Base-by-base conservation (phyloP, 345 rosid genomes). In the Streptanthus diversifolius region DNA sequence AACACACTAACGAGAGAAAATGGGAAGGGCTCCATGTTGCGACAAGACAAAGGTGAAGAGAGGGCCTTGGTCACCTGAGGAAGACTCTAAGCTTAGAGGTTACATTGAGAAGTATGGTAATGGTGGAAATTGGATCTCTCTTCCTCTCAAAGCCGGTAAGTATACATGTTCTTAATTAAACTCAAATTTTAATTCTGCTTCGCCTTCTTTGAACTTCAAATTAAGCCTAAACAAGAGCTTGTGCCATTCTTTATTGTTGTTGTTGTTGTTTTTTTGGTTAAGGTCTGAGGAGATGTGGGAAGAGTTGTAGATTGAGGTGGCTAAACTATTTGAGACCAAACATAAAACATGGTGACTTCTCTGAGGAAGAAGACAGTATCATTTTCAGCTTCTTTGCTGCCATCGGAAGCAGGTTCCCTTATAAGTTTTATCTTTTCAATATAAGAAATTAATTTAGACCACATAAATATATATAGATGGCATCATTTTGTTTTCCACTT, bases 21-120 rank as follows among this genome's bases (percentile, higher is more conserved):
- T 93, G 97, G 98, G 98, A 19, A 86, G 98, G 52, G 97, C 97
- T 84, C 97, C 98, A 71, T 93, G 98, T 54, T 93, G 97, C 76
- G 98, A 93, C 80, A 93, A 93, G 73, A 91, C 96, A 40, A 93
- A 86, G 76, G 97, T 88, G 85, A 93, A 93, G 86, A 87, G 84
- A 68, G 98, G 98, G 4, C 98, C 98, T 68, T 93, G 98, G 98
- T 90, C 97, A 19, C 88, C 97, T 21, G 98, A 93, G 72, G 98
- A 93, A 81, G 98, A 93, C 71, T 76, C 87, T 6, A 93, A 90
- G 83, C 97, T 93, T 30, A 90, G 83, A 75, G 90, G 83, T 33
- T 88, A 83, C 87, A 88, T 93, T 1, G 90, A 90, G 73, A 93
- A 84, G 63, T 70, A 75, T 80, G 98, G 98, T 5, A 93, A 86